Base-by-base conservation (phyloP, 257 asterid species). In the Salvia miltiorrhiza region DNA sequence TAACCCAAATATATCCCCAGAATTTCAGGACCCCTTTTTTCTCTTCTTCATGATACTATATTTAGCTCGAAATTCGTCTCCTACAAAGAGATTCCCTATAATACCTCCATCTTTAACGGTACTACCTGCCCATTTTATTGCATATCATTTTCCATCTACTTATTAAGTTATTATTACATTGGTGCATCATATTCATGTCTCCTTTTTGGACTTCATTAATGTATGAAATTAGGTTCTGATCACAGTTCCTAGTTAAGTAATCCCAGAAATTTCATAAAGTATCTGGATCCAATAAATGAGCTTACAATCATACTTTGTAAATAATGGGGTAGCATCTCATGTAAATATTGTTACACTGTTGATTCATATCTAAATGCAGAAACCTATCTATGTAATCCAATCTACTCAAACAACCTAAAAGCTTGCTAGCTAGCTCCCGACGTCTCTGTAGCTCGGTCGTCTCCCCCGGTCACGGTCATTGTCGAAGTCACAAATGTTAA, bases 401-500 rank as follows among this genome's bases (percentile, higher is more conserved):
- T 53, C 75, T 70, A 70, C 62, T 59, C 33, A 37, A 33, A 60
- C 62, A 47, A 16, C 69, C 75, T 60, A 60, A 59, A 59, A 10
- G 50, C 67, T 61, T 13, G 48, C 67, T 61, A 2, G n/a, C n/a
- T n/a, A n/a, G 26, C n/a, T 4, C 14, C 9, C 28, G 65, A 16
- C 11, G 2, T 24, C 1, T 58, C 17, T n/a, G n/a, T 1, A 33
- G 47, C 10, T 58, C 28, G 28, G 45, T 32, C n/a, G n/a, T n/a
- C n/a, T n/a, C 11, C n/a, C 77, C 74, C 47, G 26, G 60, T 60
- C 43, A 1, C 66, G 26, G 45, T 40, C 28, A 14, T 47, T 44
- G 72, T 74, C 78, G 57, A 56, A 50, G 74, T 59, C 73, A 54
- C 57, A 24, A 60, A 72, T 80, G 81, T 76, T 78, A 77, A 59